Conservation (phyloP, 805 yeast genomes). For the Priceomyces fermenticarens region DNA sequence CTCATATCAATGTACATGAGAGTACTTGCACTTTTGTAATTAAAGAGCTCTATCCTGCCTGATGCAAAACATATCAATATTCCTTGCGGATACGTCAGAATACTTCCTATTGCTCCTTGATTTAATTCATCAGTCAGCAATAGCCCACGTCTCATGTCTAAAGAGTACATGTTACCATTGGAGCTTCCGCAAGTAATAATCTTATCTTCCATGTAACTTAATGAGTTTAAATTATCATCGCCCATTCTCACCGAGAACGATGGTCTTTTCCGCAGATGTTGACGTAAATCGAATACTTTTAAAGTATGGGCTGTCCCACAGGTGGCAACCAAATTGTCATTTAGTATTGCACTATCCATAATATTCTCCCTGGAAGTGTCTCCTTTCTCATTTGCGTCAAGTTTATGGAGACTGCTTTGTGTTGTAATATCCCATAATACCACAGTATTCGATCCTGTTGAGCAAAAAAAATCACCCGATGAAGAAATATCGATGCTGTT, state of each 20-base stretch:
- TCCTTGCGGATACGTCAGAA: not conserved
- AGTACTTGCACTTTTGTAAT: not conserved
- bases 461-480: slow-evolving; percentile 10
- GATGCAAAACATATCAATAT: slow-evolving; percentile 8
- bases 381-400: slow-evolving; percentile 3
- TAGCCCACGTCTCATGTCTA: slow-evolving; percentile 22
- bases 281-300: slow-evolving; percentile 22
- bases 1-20: slow-evolving; percentile 1
- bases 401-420: slow-evolving; percentile 8
- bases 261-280: slow-evolving; percentile 6
- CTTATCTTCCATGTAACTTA: slow-evolving; percentile 10
- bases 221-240: slow-evolving; percentile 21
- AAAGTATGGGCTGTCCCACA: slow-evolving; percentile 25
- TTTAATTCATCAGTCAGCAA: slow-evolving; percentile 9
- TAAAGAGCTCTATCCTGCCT: slow-evolving; percentile 8
- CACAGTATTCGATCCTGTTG: slow-evolving; percentile 15
- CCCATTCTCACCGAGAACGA: slow-evolving; percentile 16
- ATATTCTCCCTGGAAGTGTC: slow-evolving; percentile 9
- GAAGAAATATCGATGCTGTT: slow-evolving; percentile 14
- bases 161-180: slow-evolving; percentile 16
- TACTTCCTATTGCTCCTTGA: slow-evolving; percentile 8
- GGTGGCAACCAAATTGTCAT: slow-evolving; percentile 16
- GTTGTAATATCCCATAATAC: slow-evolving; percentile 19
- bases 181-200: slow-evolving; percentile 17
- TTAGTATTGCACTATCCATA: slow-evolving; percentile 18